Evolutionary conservation across 805 yeast species (phyloP).

Genomic region (Saturnispora sanitii): DNA sequence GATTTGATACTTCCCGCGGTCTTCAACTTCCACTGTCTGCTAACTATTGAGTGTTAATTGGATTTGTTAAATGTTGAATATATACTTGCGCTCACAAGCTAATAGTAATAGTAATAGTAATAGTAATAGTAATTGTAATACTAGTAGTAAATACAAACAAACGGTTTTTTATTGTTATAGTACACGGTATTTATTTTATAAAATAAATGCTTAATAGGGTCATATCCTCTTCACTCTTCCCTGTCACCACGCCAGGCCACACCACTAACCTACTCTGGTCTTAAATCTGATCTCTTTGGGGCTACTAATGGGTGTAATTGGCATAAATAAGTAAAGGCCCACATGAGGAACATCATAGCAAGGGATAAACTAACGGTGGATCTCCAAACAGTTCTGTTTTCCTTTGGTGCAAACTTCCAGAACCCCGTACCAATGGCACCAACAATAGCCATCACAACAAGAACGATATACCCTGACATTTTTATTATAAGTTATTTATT

Average conservation of each 20-base stretch:
- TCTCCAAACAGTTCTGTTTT: constrained; percentile 71
- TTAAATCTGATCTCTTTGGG: constrained; percentile 81
- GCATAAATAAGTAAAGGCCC: constrained; percentile 75
- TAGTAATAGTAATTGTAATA: too few species aligned
- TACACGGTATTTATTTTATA: too few species aligned
- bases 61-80: not conserved
- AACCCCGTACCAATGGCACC: constrained; percentile 51
- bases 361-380: constrained; percentile 58
- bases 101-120: not conserved
- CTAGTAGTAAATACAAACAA: too few species aligned
- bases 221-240: not conserved
- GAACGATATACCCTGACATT: constrained; percentile 13
- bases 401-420: constrained; percentile 82
- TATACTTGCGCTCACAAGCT: not conserved
- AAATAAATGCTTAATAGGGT: too few species aligned
- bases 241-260: not conserved
- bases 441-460: constrained; percentile 38
- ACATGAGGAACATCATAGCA: constrained; percentile 57
- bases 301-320: constrained; percentile 88
- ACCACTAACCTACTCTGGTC: constrained; percentile 52
- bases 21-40: not conserved
- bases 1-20: constrained; percentile 1
- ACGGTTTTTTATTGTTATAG: too few species aligned
- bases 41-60: not conserved
- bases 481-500: not conserved